phyloP scores from a whole-genome alignment of 148 eudicot genomes.

The Rhododendron williamsianum region DNA sequence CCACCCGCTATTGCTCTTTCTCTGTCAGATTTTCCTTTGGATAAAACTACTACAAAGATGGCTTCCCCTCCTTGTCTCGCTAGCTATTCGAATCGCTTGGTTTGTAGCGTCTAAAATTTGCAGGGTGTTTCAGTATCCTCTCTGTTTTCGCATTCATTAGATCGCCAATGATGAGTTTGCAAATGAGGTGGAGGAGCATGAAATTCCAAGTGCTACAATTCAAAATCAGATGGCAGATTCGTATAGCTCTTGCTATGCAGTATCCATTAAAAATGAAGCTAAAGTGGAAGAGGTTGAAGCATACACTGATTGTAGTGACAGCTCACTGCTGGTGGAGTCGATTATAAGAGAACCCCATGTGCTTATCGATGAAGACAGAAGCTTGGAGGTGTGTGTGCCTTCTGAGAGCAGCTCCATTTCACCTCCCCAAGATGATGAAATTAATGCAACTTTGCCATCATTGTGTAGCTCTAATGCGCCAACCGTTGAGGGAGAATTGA shows the following conservation, averaged over 20 bases:
- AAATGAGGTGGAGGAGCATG: neutral
- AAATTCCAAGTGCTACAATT: neutral
- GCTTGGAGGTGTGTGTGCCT: neutral
- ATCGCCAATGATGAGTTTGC: neutral
- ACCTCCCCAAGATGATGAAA: neutral
- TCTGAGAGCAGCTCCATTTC: slow-evolving; percentile 4
- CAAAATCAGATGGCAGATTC: neutral
- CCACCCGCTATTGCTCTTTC: slow-evolving; percentile 22
- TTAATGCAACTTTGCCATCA: neutral
- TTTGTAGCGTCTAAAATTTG: slow-evolving; percentile 1
- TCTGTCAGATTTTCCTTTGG: slow-evolving; percentile 29
- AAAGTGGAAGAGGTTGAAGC: neutral
- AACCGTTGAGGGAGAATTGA: neutral
- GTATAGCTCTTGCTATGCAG: neutral
- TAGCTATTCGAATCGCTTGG: neutral
- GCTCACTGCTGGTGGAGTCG: neutral
- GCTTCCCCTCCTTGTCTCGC: slow-evolving; percentile 4
- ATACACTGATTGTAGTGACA: neutral
- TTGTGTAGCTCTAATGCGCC: neutral
- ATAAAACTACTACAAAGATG: slow-evolving; percentile 13
- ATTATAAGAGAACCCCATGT: neutral
- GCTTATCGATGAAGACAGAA: neutral
- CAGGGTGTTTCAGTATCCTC: neutral
- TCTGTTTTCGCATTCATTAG: neutral
- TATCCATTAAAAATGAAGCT: neutral